phyloP scores from a whole-genome alignment of 225 moss, liverwort and hornwort species.

The Polytrichum formosum region DNA sequence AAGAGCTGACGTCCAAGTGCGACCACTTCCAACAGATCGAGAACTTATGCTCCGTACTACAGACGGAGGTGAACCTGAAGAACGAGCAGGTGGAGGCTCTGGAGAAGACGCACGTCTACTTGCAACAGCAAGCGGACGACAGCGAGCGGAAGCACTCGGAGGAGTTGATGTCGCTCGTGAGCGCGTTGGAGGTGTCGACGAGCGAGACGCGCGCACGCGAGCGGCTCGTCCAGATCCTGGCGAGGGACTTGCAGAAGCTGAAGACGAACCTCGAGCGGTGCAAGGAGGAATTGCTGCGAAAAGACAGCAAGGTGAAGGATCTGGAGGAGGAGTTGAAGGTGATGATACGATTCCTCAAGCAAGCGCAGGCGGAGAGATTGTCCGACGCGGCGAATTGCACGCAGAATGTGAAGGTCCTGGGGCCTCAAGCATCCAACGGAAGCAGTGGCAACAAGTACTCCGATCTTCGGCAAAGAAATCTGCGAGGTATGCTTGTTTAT shows the following conservation, averaged over 20 bases:
- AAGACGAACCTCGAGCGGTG: slow-evolving; percentile 38
- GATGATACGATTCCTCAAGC: slow-evolving; percentile 15
- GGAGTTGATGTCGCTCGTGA: slow-evolving; percentile 31
- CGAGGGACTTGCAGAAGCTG: slow-evolving; percentile 40
- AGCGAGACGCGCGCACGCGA: slow-evolving; percentile 25
- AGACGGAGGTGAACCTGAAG: slow-evolving; percentile 29
- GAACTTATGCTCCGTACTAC: slow-evolving; percentile 25
- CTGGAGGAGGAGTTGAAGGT: slow-evolving; percentile 33
- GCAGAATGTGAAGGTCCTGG: slow-evolving; percentile 9
- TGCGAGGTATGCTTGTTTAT: too few species aligned
- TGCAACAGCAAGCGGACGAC: slow-evolving; percentile 39
- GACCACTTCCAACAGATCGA: slow-evolving; percentile 31
- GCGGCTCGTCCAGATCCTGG: slow-evolving; percentile 33
- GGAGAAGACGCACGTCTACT: slow-evolving; percentile 29
- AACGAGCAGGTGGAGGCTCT: slow-evolving; percentile 30
- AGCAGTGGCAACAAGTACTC: slow-evolving; percentile 22
- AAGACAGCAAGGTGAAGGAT: slow-evolving; percentile 25
- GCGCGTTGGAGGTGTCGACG: slow-evolving; percentile 34
- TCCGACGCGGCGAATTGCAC: slow-evolving; percentile 15
- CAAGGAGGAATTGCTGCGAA: slow-evolving; percentile 35
- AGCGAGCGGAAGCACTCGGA: slow-evolving; percentile 40
- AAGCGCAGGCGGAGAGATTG: slow-evolving; percentile 5
- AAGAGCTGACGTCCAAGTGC: slow-evolving; percentile 16
- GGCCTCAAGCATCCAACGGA: slow-evolving; percentile 14
- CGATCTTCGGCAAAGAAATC: background rate